Evolutionary conservation across 306 rosid genomes (phyloP).

Genomic region (Pterocarpus santalinus): DNA sequence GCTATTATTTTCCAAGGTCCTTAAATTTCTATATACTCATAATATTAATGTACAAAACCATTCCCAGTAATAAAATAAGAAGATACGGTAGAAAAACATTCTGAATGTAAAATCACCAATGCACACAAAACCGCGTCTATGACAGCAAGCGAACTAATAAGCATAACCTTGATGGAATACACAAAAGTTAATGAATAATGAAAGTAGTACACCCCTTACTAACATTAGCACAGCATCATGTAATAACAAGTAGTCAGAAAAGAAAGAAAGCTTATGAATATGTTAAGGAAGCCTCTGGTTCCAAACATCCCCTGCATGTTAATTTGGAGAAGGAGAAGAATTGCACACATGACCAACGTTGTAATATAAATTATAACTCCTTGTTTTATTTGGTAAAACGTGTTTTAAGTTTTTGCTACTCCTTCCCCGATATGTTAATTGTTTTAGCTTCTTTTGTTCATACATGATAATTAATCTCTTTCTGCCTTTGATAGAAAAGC

Average conservation of each 20-base stretch:
- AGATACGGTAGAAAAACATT: not conserved
- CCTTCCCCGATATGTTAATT: not conserved
- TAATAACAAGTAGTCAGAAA: not conserved
- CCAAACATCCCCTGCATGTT: too few species aligned
- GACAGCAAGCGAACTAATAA: not conserved
- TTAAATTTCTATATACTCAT: too few species aligned
- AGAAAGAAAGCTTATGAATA: not conserved
- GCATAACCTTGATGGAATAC: constrained; percentile 18
- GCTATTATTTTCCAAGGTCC: too few species aligned
- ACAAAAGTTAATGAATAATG: not conserved
- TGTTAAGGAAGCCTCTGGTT: too few species aligned
- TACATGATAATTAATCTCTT: not conserved
- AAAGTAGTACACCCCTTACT: not conserved
- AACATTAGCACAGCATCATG: constrained; percentile 7
- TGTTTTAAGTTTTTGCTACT: not conserved
- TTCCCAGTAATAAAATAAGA: too few species aligned
- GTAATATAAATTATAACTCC: not conserved
- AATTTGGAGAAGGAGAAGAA: not conserved
- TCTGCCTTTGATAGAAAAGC: not conserved
- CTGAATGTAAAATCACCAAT: not conserved
- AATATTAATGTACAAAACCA: too few species aligned
- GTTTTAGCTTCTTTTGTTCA: not conserved
- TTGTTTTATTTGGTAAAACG: not conserved
- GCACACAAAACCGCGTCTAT: not conserved
- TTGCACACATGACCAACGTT: not conserved